phyloP scores from a whole-genome alignment of 208 protist species.

The Lotmaria passim region DNA sequence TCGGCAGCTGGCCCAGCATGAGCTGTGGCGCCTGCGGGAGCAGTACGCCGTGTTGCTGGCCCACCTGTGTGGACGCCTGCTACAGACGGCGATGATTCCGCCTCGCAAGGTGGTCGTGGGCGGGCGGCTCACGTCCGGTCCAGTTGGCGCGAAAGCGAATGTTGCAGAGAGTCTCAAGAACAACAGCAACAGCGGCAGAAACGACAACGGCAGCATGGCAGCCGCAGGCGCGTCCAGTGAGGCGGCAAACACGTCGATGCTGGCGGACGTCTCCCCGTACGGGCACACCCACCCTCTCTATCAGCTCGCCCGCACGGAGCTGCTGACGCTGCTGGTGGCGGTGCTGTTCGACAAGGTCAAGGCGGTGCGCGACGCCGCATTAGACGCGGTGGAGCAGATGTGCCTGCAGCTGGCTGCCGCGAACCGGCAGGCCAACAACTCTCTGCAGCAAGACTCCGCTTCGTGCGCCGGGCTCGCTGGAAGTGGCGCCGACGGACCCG shows the following conservation, averaged over 20 bases:
- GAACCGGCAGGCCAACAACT: conserved; percentile 15
- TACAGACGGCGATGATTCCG: conserved; percentile 34
- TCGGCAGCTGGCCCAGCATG: conserved; percentile 53
- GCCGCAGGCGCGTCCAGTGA: neutral
- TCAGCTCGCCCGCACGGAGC: conserved; percentile 61
- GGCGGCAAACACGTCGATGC: neutral
- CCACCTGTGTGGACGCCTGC: conserved; percentile 63
- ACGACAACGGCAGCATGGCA: neutral
- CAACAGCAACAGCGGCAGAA: neutral
- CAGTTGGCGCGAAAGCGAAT: no score
- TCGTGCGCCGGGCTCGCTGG: neutral
- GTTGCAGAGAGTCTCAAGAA: no score
- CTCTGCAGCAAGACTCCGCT: conserved; percentile 7
- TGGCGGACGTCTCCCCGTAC: conserved; percentile 5
- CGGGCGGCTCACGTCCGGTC: no score
- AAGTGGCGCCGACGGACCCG: neutral
- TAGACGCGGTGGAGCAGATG: conserved; percentile 56
- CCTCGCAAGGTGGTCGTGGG: conserved; percentile 1
- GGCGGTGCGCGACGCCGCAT: conserved; percentile 69
- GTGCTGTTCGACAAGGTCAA: conserved; percentile 85
- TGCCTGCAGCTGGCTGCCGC: conserved; percentile 34
- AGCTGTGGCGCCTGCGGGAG: conserved; percentile 80
- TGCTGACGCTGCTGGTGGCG: conserved; percentile 71
- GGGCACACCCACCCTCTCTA: conserved; percentile 52
- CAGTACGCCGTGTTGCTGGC: conserved; percentile 66